Evolutionary conservation across 2,329 filamentous ascomycete genomes (phyloP), one percentile per base, ranked within the genome.

Genomic region (Teratosphaeria zuluensis): DNA sequence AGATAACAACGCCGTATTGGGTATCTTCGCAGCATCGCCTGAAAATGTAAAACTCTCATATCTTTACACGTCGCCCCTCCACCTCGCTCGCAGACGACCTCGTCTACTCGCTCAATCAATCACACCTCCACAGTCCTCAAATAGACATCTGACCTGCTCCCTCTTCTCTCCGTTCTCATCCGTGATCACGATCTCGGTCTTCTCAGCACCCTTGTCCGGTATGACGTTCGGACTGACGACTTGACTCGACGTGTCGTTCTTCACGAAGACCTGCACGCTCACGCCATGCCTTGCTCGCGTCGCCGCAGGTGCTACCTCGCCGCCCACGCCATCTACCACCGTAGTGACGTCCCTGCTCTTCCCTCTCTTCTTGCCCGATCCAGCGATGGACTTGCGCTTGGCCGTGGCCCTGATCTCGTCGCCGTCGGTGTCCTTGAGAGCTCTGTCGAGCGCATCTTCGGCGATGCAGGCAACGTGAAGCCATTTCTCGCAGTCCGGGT

Each of bases 381-480:
- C 31, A 4, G 56, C 58, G 5, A 56, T 52, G 11, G 38, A 32
- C 7, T 58, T 57, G 6, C 53, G 33, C 38, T 56, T 60, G 61
- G 62, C 56, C 63, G 64, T 16, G 59, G 56, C 16, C 61, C 54
- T 21, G 57, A 56, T 57, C 61, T 59, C 57, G 58, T 64, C 56
- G 57, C 32, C 59, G 57, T 48, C 42, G 16, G 19, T 19, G 6
- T 21, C 42, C 9, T 19, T 8, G 16, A 48, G 42, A 55, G 60
- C 56, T 58, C 58, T 42, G 52, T 60, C n/a, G 9, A 63, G 60
- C 1, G 66, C 68, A 24, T 68, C 58, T 46, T 73, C 62, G 14
- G 67, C 70, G 4, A 75, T 66, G 60, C 76, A 78, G 42, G 67
- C 66, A 24, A 69, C 71, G 59, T 78, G 76, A 30, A 77, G 68